phyloP scores from a whole-genome alignment of 169 alveolate species.

The Plasmodium chabaudi region DNA sequence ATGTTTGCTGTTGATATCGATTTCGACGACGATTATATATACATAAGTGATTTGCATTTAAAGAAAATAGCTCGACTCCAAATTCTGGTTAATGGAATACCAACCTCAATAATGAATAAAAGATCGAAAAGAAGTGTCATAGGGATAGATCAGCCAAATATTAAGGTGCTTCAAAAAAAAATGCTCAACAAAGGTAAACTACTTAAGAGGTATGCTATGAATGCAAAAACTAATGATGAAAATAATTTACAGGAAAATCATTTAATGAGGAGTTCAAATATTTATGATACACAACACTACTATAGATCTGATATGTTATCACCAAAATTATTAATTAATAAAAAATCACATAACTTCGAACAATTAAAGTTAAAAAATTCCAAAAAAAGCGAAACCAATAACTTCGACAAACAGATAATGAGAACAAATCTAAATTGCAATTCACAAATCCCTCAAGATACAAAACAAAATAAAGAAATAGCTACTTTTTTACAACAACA shows the following conservation, averaged over 20 bases:
- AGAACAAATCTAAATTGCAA: too few relatives aligned
- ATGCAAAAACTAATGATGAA: constrained; percentile 1
- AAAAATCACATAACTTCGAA: too few relatives aligned
- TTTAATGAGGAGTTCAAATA: not conserved
- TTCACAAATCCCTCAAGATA: too few relatives aligned
- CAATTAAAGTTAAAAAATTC: too few relatives aligned
- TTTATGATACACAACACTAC: not conserved
- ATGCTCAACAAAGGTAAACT: not conserved
- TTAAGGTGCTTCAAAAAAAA: not conserved
- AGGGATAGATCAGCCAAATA: not conserved
- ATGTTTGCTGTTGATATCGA: constrained; percentile 68
- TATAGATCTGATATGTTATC: too few relatives aligned
- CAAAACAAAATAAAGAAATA: too few relatives aligned
- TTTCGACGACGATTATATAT: constrained; percentile 55
- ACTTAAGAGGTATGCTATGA: not conserved
- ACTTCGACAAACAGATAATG: too few relatives aligned
- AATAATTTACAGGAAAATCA: not conserved
- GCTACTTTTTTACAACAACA: too few relatives aligned
- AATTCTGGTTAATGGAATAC: constrained; percentile 18
- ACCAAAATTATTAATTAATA: too few relatives aligned
- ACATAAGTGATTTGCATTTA: constrained; percentile 38
- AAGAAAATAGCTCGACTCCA: constrained; percentile 66
- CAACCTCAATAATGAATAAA: constrained; percentile 5
- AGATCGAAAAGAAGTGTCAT: constrained; percentile 23
- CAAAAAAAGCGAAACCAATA: too few relatives aligned